Evolutionary conservation across 2,329 filamentous ascomycete genomes (phyloP), one percentile per base, ranked within the genome.

Genomic region (Mycosphaerelloides madeirae): DNA sequence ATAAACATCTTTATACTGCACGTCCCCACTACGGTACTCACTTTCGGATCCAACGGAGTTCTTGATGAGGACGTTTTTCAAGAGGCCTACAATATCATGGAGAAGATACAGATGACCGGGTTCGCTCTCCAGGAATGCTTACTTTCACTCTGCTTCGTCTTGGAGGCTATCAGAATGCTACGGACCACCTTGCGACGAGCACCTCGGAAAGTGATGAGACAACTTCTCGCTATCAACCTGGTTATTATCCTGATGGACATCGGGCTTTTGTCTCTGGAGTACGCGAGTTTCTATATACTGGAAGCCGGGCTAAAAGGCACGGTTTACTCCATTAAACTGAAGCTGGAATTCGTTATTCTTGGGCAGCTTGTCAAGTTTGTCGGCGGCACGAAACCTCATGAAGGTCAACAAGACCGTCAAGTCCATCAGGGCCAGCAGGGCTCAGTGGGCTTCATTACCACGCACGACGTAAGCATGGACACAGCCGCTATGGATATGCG

Each of bases 1-100:
- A 55, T 70, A 47, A 73, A 81, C 54, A 70, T 68, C 14, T 50
- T 80, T 29, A 43, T 80, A 8, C 62, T 79, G 18, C 76, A 82
- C 51, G 63, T 76, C 0, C 70, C 74, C 0, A 77, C 76, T 3
- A 75, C 73, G 0, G 68, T 81, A 1, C 61, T 83, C 22, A 75
- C 76, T 2, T 80, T 72, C 48, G 78, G 74, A 9, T 66, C 73
- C 1, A 76, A 76, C 50, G 65, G 65, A 1, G 49, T 44, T 28
- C 41, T 42, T 25, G 20, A 41, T n/a, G 55, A 45, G 6, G 34
- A 39, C 20, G 33, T 34, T 11, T 73, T 67, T 43, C 64, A 65
- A 44, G 58, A 63, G 15, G 52, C 61, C 16, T 71, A 71, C 52
- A 65, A 59, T 15, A 58, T 70, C 38, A 69, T 69, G 65, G 69